Evolutionary conservation across 306 rosid genomes (phyloP).

Genomic region (Pterocarpus macrocarpus): DNA sequence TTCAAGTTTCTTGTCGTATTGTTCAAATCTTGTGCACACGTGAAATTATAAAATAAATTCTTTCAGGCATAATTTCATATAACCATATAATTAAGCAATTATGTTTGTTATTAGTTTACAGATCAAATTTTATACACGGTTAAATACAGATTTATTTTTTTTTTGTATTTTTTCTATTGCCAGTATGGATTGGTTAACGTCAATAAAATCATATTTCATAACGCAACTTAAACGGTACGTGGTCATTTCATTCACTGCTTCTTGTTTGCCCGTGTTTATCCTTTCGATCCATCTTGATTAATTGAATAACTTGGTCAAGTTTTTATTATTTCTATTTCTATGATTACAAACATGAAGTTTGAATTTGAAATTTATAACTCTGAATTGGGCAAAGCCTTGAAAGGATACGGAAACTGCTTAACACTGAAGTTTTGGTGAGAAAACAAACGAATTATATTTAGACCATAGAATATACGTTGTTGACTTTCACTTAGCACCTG

Average conservation of each 20-base stretch:
- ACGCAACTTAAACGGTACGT: conserved; percentile 29
- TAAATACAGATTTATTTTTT: background rate
- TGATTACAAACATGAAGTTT: background rate
- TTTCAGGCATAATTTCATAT: background rate
- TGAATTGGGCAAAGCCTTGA: background rate
- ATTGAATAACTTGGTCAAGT: background rate
- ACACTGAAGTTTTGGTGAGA: background rate
- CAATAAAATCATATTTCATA: conserved; percentile 28
- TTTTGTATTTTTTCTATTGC: background rate
- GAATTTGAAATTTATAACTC: conserved; percentile 7
- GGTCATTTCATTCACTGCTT: conserved; percentile 14
- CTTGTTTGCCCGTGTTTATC: background rate
- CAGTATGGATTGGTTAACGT: too few species aligned
- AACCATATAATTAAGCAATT: background rate
- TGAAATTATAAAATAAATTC: background rate
- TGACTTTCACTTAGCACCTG: background rate
- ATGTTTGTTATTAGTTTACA: background rate
- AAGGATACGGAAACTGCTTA: background rate
- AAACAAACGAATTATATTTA: background rate
- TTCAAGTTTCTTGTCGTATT: conserved; percentile 7
- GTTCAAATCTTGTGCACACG: background rate
- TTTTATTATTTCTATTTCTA: background rate
- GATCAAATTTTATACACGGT: background rate
- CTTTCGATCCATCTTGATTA: conserved; percentile 8
- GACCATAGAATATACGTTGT: background rate